A percentile compares a stretch with the other conserved stretches of the same genome.
phyloP scores from a whole-genome alignment of 805 yeast species.

The Candida parachauliodes region DNA sequence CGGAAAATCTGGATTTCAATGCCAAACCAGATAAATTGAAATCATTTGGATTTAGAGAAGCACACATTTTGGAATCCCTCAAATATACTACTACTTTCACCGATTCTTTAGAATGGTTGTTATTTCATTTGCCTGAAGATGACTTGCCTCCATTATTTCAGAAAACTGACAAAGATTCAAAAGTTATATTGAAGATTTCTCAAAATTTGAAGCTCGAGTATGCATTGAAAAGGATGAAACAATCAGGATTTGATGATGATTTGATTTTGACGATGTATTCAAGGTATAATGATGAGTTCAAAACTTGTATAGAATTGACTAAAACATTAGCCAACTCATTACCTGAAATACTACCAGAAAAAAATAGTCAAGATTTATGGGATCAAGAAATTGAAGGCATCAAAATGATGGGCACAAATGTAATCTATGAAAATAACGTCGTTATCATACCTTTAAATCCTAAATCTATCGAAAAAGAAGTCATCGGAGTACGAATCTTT shows the following conservation, averaged over 20 bases:
- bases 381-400: constrained; percentile 70
- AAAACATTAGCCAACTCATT: constrained; percentile 18
- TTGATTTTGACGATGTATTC: constrained; percentile 51
- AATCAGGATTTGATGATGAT: constrained; percentile 68
- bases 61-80: constrained; percentile 72
- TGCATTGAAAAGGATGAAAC: constrained; percentile 51
- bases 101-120: constrained; percentile 67
- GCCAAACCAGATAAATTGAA: constrained; percentile 18
- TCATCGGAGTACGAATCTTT: constrained; percentile 23
- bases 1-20: too few relatives aligned
- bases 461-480: constrained; percentile 12
- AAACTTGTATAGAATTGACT: constrained; percentile 48
- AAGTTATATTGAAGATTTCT: constrained; percentile 54
- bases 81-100: constrained; percentile 49
- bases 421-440: constrained; percentile 31
- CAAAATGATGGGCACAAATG: constrained; percentile 46
- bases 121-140: constrained; percentile 91
- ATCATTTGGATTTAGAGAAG: constrained; percentile 60
- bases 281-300: constrained; percentile 42
- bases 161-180: constrained; percentile 54
- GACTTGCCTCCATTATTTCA: constrained; percentile 72
- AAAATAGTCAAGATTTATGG: constrained; percentile 52
- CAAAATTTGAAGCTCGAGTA: constrained; percentile 54
- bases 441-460: constrained; percentile 17
- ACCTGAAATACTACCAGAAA: constrained; percentile 5